These are phyloP conservation scores for Boletus insuetus DNA, from an alignment of 768 basidiomycete genomes.

Conservation along the genomic window DNA sequence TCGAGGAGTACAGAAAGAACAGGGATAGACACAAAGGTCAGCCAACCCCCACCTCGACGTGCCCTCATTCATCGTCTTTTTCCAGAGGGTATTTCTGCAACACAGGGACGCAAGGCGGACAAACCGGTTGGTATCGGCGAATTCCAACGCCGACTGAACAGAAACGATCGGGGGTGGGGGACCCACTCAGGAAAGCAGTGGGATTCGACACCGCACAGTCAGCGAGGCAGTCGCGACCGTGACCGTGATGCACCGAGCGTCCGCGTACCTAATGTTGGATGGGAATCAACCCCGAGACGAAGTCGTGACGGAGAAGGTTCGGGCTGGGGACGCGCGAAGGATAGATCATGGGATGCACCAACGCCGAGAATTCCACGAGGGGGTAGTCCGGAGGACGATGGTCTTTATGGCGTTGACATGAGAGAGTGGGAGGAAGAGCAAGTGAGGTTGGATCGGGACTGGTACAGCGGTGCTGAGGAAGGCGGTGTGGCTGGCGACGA, in stretches of 20 bases:
- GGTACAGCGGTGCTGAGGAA: constrained; percentile 93
- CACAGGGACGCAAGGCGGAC: constrained; percentile 52
- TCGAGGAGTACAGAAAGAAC: constrained; percentile 76
- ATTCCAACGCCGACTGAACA: constrained; percentile 89
- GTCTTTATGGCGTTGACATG: constrained; percentile 61
- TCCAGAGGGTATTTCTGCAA: constrained; percentile 69
- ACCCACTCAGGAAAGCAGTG: constrained; percentile 39
- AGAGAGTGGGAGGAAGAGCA: constrained; percentile 99
- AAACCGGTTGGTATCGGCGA: constrained; percentile 83
- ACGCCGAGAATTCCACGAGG: constrained; percentile 70
- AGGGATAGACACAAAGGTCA: constrained; percentile 69
- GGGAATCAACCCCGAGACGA: constrained; percentile 88
- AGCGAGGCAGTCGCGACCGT: constrained; percentile 39
- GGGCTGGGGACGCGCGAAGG: constrained; percentile 59
- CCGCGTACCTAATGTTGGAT: constrained; percentile 86
- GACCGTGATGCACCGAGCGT: constrained; percentile 73
- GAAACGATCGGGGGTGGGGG: constrained; percentile 55
- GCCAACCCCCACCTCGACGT: background rate
- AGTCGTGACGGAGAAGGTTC: constrained; percentile 50
- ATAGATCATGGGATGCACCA: constrained; percentile 77
- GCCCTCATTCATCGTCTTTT: background rate
- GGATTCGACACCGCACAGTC: constrained; percentile 63
- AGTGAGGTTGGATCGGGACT: constrained; percentile 86
- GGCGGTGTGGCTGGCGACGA: constrained; percentile 84
- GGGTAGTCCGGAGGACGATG: constrained; percentile 68